These are phyloP conservation scores for Diversispora eburnea DNA, from an alignment of 192 early-diverging fungal genomes.

Conservation along the genomic window DNA sequence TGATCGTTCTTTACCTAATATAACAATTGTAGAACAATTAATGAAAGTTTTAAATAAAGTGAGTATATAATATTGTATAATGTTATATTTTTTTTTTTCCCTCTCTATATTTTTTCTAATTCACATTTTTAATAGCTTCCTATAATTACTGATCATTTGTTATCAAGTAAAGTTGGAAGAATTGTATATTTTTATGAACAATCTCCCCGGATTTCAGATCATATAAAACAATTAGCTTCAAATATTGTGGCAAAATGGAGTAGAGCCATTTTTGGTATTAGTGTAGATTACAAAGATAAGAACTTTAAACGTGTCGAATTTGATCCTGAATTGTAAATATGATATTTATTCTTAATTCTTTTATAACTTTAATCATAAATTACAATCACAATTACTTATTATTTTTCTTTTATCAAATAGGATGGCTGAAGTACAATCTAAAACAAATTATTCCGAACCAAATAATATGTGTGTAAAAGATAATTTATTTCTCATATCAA, in stretches of 20 bases:
- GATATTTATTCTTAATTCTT: too few relatives aligned
- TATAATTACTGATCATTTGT: slow-evolving; percentile 66
- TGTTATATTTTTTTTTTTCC: too few relatives aligned
- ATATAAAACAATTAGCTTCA: slow-evolving; percentile 58
- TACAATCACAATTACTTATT: too few relatives aligned
- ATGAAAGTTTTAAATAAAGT: slow-evolving; percentile 64
- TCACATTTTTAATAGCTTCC: slow-evolving; percentile 43
- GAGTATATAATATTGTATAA: slow-evolving; percentile 12
- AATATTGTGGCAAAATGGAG: slow-evolving; percentile 79
- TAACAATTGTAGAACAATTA: slow-evolving; percentile 77
- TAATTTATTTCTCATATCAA: too few relatives aligned
- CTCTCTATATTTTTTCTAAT: not conserved
- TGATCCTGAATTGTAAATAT: not conserved
- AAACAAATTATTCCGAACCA: too few relatives aligned
- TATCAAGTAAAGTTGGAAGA: slow-evolving; percentile 72
- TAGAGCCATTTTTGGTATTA: slow-evolving; percentile 69
- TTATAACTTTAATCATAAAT: too few relatives aligned
- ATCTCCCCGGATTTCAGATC: slow-evolving; percentile 60
- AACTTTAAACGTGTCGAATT: not conserved
- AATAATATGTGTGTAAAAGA: too few relatives aligned
- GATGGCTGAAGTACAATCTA: too few relatives aligned
- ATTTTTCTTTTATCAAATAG: too few relatives aligned
- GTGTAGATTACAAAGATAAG: slow-evolving; percentile 58
- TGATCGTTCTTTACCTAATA: slow-evolving; percentile 77
- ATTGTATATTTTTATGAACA: slow-evolving; percentile 82